phyloP scores from a whole-genome alignment of 192 early-diverging fungal species.

The Coemansia sp. region DNA sequence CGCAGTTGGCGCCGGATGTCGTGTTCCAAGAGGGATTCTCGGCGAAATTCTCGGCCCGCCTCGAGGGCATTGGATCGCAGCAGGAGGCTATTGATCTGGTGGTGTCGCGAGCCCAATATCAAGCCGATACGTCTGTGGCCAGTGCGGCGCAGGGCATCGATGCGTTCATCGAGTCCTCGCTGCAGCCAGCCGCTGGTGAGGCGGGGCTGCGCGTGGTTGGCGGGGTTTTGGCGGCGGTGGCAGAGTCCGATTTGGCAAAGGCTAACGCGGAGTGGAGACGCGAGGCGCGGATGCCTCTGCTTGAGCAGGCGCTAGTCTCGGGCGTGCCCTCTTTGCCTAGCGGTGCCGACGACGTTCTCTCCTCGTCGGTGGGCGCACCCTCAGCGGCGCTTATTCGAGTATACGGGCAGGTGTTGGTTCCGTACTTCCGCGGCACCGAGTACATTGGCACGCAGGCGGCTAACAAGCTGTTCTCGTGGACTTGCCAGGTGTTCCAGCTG shows the following conservation, averaged over 20 bases:
- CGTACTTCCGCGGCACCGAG: constrained; percentile 15
- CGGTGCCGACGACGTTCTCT: not conserved
- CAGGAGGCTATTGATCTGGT: constrained; percentile 33
- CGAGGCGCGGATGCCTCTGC: constrained; percentile 14
- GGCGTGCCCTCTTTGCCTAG: constrained; percentile 1
- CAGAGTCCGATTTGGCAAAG: constrained; percentile 19
- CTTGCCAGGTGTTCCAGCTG: constrained; percentile 23
- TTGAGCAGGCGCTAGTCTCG: constrained; percentile 5
- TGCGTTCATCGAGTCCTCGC: constrained; percentile 14
- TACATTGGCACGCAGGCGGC: not conserved
- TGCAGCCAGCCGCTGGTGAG: not conserved
- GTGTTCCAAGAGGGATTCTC: constrained; percentile 40
- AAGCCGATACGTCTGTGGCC: constrained; percentile 8
- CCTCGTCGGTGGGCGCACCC: not conserved
- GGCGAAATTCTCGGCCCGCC: constrained; percentile 17
- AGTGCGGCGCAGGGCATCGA: constrained; percentile 32
- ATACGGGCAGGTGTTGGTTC: constrained; percentile 21
- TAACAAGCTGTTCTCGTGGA: constrained; percentile 26
- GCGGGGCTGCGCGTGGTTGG: constrained; percentile 4
- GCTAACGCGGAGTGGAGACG: constrained; percentile 6
- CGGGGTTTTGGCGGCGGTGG: constrained; percentile 21
- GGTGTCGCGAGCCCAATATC: constrained; percentile 33
- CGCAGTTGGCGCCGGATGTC: constrained; percentile 33
- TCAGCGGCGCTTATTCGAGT: constrained; percentile 12
- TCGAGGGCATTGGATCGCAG: constrained; percentile 26